Conservation (phyloP, 441 rosid species). For the Adansonia rubrostipa region DNA sequence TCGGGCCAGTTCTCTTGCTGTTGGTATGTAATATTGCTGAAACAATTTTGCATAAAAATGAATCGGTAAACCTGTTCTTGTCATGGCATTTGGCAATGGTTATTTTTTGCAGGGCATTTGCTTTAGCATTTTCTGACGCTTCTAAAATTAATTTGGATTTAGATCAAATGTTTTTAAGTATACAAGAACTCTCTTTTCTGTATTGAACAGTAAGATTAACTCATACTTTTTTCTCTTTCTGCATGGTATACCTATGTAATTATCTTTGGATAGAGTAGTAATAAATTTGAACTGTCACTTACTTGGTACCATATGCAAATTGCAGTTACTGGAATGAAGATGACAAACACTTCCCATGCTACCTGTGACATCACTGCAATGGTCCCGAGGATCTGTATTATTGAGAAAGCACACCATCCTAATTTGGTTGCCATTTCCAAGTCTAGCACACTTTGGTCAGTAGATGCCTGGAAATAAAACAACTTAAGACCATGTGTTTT, state of each 20-base stretch:
- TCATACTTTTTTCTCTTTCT: neutral
- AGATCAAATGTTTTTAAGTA: neutral
- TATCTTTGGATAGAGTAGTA: neutral
- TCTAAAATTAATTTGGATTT: neutral
- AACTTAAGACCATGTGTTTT: conserved; percentile 18
- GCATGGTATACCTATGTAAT: neutral
- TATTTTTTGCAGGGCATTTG: neutral
- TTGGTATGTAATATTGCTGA: conserved; percentile 93
- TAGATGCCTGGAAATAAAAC: conserved; percentile 68
- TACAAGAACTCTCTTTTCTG: neutral
- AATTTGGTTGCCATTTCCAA: conserved; percentile 76
- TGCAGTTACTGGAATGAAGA: conserved; percentile 97
- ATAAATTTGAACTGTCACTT: conserved; percentile 33
- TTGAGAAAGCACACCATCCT: conserved; percentile 94
- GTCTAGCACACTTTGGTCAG: conserved; percentile 93
- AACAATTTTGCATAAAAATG: conserved; percentile 22
- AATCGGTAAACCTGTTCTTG: neutral
- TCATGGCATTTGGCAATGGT: neutral
- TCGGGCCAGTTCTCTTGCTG: conserved; percentile 95
- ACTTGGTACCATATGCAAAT: conserved; percentile 97
- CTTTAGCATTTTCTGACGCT: conserved; percentile 1
- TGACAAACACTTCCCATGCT: conserved; percentile 95
- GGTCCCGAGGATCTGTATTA: conserved; percentile 81
- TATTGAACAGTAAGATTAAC: neutral
- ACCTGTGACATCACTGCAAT: conserved; percentile 94